Evolutionary conservation across 306 rosid species (phyloP).

Genomic region (cucumber (Cucumis sativus)): Cucumber_9930_V3 NC_026659.2:5456001-5456500

Average conservation of each 20-base stretch:
- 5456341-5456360: conserved; percentile 99
- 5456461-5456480: conserved; percentile 87
- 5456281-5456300: neutral
- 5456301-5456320: conserved; percentile 85
- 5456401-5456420: conserved; percentile 90
- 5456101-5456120: conserved; percentile 98
- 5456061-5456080: neutral
- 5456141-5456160: conserved; percentile 99
- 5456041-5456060: neutral
- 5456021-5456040: neutral
- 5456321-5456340: conserved; percentile 96
- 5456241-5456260: neutral
- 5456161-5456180: conserved; percentile 89
- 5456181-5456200: conserved; percentile 98
- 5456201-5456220: conserved; percentile 14
- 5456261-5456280: conserved; percentile 9
- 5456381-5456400: conserved; percentile 91
- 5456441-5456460: conserved; percentile 94
- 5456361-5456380: conserved; percentile 98
- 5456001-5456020: neutral
- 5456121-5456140: conserved; percentile 78
- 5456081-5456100: conserved; percentile 57
- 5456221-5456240: neutral
- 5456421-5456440: conserved; percentile 90
- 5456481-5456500: conserved; percentile 96